Evolutionary conservation across 1,284 basidiomycete genomes (phyloP).

Genomic region (Baeospora myosura): DNA sequence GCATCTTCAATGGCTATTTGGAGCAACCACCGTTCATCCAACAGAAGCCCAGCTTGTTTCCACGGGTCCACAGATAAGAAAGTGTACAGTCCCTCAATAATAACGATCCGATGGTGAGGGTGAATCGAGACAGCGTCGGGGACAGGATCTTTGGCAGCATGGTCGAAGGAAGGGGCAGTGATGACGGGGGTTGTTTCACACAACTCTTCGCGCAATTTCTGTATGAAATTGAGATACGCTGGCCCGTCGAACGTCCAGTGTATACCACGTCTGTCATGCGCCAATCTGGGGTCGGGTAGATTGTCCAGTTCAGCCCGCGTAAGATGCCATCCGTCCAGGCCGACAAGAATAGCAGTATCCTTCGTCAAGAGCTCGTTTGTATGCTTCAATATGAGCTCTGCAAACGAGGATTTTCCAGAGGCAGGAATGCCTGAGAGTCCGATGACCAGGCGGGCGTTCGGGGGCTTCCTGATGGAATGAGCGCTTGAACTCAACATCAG

Average conservation of each 20-base stretch:
- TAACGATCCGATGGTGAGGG: conserved; percentile 63
- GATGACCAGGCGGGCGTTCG: no score
- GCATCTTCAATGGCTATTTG: conserved; percentile 57
- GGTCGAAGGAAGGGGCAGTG: conserved; percentile 71
- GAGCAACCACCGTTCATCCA: conserved; percentile 80
- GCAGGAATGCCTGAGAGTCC: conserved; percentile 78
- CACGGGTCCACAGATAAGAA: conserved; percentile 70
- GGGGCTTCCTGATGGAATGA: background rate
- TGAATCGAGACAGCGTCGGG: conserved; percentile 49
- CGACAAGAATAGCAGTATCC: conserved; percentile 37
- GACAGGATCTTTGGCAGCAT: conserved; percentile 59
- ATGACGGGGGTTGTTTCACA: conserved; percentile 26
- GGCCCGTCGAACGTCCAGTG: conserved; percentile 68
- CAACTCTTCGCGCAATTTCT: conserved; percentile 38
- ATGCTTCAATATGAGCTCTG: conserved; percentile 44
- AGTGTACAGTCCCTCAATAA: conserved; percentile 83
- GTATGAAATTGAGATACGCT: conserved; percentile 62
- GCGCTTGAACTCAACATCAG: background rate
- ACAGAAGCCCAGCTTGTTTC: conserved; percentile 53
- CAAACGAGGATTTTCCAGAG: conserved; percentile 76
- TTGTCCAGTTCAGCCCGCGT: conserved; percentile 59
- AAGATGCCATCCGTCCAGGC: conserved; percentile 84
- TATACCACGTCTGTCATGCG: conserved; percentile 60
- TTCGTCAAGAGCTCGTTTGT: conserved; percentile 34
- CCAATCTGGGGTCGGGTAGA: conserved; percentile 64